phyloP scores from a whole-genome alignment of 768 basidiomycete genomes.

The Pholiota conissans region DNA sequence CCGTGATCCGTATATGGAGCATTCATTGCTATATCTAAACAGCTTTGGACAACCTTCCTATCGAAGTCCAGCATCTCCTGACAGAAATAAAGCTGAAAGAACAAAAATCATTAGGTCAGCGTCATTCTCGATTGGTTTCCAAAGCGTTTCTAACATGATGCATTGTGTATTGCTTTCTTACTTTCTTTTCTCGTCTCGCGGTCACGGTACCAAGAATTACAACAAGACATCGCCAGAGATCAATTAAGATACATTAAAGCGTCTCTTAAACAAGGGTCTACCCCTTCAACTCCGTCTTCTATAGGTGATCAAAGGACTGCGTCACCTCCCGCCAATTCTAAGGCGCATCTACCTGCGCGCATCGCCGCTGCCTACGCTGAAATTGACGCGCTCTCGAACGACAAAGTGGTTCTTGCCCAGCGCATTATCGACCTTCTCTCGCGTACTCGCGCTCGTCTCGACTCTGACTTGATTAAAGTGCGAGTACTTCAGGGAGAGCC shows the following conservation, averaged over 20 bases:
- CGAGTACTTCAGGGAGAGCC: conserved; percentile 38
- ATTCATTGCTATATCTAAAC: conserved; percentile 14
- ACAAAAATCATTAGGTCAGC: conserved; percentile 34
- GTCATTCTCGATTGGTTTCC: background rate
- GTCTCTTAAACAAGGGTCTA: conserved; percentile 24
- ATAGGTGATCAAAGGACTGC: conserved; percentile 15
- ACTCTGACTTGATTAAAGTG: conserved; percentile 40
- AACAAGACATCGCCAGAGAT: conserved; percentile 38
- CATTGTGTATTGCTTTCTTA: background rate
- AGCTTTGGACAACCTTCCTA: conserved; percentile 49
- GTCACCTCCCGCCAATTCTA: conserved; percentile 24
- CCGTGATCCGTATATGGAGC: conserved; percentile 8
- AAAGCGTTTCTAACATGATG: background rate
- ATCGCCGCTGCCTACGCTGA: conserved; percentile 36
- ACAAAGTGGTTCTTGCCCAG: conserved; percentile 39
- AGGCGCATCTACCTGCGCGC: conserved; percentile 30
- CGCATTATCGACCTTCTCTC: conserved; percentile 41
- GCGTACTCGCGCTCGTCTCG: conserved; percentile 40
- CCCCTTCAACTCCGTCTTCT: conserved; percentile 11
- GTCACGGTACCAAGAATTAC: conserved; percentile 31
- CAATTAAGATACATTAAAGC: conserved; percentile 39
- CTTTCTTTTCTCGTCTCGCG: background rate
- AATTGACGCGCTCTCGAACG: conserved; percentile 34
- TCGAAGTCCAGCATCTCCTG: conserved; percentile 45
- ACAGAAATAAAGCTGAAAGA: conserved; percentile 47